Evolutionary conservation across 164 flowering plant genomes (phyloP), one percentile per base, ranked within the genome.

Genomic region (Berberis vulgaris): DNA sequence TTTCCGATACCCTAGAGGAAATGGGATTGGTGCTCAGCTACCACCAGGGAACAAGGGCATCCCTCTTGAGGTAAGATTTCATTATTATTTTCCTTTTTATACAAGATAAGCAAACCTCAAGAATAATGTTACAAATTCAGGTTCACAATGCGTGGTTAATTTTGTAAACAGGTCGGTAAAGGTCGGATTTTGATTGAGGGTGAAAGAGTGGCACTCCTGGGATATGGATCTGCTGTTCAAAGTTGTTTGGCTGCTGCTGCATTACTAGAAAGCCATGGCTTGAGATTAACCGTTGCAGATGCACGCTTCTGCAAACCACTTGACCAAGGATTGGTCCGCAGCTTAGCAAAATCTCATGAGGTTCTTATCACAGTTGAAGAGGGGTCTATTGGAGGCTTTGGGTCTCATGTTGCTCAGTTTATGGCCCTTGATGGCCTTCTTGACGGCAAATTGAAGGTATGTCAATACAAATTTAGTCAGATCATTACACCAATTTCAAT

Each of bases 291-390:
- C 3, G 92, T 93, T n/a, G 98, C 91, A 11, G 97, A 93, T 76
- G 98, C 96, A 42, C 86, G 98, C 53, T 93, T 88, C 71, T 93
- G 98, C 80, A 93, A 93, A 63, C 98, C 98, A 61, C 69, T 93
- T 67, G 98, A 93, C 62, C 87, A 73, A 66, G 75, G 76, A 40
- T 91, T 93, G 4, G 78, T 93, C 11, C 82, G 96, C 4, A 67
- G 82, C 47, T 80, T 93, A 2, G 94, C 97, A 12, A 93, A 83
- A 68, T 83, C 90, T 6, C 96, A 93, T 60, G 91, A 90, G 66
- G 71, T 88, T 54, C 56, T 93, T 69, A 86, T 93, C 65, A 93
- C 98, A 1, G 87, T 93, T 2, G 98, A 90, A 77, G 98, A 90
- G 73, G 98, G 97, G 55, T 84, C 97, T 1, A 83, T 93, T 41